Percentiles rank a stretch among this genome's conserved stretches.
phyloP scores from a whole-genome alignment of 805 yeast genomes.

The Ogataea paraovalis region DNA sequence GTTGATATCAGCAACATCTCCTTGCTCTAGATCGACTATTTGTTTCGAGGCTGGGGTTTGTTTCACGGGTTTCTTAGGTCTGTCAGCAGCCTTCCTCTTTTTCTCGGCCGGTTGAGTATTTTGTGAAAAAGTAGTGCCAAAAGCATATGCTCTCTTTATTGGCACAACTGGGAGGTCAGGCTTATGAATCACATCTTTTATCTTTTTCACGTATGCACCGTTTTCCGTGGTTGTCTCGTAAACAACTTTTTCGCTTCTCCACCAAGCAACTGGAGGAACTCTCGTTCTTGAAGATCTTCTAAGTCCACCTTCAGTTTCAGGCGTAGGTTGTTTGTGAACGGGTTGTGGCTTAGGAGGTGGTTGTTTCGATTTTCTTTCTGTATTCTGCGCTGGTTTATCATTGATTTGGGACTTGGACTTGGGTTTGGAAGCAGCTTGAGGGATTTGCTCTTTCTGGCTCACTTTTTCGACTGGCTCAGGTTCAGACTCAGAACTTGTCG shows the following conservation, averaged over 20 bases:
- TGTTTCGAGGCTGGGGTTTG: not conserved
- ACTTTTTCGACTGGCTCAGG: not conserved
- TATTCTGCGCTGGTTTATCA: not conserved
- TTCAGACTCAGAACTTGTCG: not conserved
- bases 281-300: constrained; percentile 65
- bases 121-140: not conserved
- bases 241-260: constrained; percentile 78
- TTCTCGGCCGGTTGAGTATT: not conserved
- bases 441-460: too few relatives aligned
- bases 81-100: not conserved
- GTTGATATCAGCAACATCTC: not conserved
- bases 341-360: not conserved
- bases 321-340: constrained; percentile 3
- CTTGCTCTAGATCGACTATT: not conserved
- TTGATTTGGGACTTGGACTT: too few relatives aligned
- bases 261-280: constrained; percentile 70
- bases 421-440: too few relatives aligned
- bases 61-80: not conserved
- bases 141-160: constrained; percentile 4
- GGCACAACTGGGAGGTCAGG: constrained; percentile 29
- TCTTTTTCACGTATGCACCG: constrained; percentile 50
- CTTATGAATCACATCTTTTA: constrained; percentile 54
- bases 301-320: constrained; percentile 28
- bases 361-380: not conserved
- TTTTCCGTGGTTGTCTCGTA: constrained; percentile 45